Base-by-base conservation (phyloP, 176 grass and related monocot genomes). In the Aegilops speltoides region DNA sequence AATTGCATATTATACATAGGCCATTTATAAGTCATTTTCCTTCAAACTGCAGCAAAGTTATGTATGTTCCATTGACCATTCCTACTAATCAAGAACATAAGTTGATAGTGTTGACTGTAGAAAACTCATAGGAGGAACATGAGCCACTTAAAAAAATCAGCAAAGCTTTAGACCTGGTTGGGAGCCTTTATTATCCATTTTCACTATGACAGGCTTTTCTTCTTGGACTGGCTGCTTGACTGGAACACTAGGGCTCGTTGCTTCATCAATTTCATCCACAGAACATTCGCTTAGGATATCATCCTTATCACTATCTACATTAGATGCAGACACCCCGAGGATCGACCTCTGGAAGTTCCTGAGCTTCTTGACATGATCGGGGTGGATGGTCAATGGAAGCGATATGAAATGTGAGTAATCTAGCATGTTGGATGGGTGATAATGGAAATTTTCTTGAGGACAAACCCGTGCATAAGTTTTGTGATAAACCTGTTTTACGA, bases 321-420 rank as follows among this genome's bases (percentile, higher is more conserved):
- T 38, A 88, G 46, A 79, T 78, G 78, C 32, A 64, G 72, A 69
- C 73, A 38, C 60, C n/a, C 93, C 88, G 16, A 98, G 87, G 70
- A 98, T 90, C 3, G 88, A 91, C 32, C 65, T 88, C 82, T 96
- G 96, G 87, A 98, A 98, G 57, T 89, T 40, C 16, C 82, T 83
- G 15, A 98, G 82, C 73, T 94, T 96, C 82, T 92, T 65, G 8
- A 98, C 84, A 65, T 96, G 91, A 86, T 83, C 83, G 6, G 82
- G 84, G 75, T 98, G 92, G 34, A 98, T 68, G 86, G 93, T 93
- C 82, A 98, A 88, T 29, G 96, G 96, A 76, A 98, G 93, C 17
- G 96, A 98, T 73, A 98, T 85, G 71, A 98, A 98, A 83, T 96
- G 96, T 36, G 96, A 94, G 75, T 91, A 96, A 78, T 98, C 92